A percentile compares a stretch with the other conserved stretches of the same genome.
phyloP scores from a whole-genome alignment of 2,329 filamentous ascomycete genomes.

The Beauveria pseudobassiana region DNA sequence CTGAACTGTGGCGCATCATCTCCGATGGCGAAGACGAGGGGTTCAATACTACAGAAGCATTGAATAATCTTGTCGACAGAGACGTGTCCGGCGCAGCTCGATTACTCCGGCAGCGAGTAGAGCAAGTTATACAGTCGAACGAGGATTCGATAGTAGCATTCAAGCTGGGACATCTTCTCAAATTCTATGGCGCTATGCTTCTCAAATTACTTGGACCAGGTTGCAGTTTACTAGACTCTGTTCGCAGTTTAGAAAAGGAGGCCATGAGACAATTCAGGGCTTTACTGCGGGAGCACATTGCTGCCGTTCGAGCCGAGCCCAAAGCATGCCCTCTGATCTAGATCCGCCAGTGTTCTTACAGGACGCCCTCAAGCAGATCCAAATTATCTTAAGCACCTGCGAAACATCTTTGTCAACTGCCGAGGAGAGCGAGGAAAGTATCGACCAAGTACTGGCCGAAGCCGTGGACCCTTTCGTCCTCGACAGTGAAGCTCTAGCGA shows the following conservation, averaged over 20 bases:
- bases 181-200: conserved; percentile 85
- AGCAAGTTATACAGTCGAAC: conserved; percentile 87
- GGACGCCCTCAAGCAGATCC: conserved; percentile 72
- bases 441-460: conserved; percentile 67
- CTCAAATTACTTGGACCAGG: conserved; percentile 64
- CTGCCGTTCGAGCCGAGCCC: conserved; percentile 66
- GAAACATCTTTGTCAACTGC: conserved; percentile 66
- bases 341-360: conserved; percentile 72
- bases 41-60: conserved; percentile 75
- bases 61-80: conserved; percentile 80
- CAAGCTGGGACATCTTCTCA: conserved; percentile 80
- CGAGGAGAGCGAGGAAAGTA: conserved; percentile 56
- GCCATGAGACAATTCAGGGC: conserved; percentile 76
- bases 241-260: conserved; percentile 63
- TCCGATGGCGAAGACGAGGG: conserved; percentile 49
- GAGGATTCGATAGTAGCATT: conserved; percentile 85
- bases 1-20: conserved; percentile 72
- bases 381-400: conserved; percentile 75
- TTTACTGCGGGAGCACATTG: conserved; percentile 72
- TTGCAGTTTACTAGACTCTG: conserved; percentile 61
- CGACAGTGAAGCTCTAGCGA: conserved; percentile 63
- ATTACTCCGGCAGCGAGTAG: conserved; percentile 79
- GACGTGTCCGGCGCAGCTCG: conserved; percentile 75
- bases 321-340: conserved; percentile 63
- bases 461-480: conserved; percentile 80